Evolutionary conservation across 1,284 basidiomycete genomes (phyloP), one percentile per base, ranked within the genome.

Genomic region (Pseudozyma hubeiensis): DNA sequence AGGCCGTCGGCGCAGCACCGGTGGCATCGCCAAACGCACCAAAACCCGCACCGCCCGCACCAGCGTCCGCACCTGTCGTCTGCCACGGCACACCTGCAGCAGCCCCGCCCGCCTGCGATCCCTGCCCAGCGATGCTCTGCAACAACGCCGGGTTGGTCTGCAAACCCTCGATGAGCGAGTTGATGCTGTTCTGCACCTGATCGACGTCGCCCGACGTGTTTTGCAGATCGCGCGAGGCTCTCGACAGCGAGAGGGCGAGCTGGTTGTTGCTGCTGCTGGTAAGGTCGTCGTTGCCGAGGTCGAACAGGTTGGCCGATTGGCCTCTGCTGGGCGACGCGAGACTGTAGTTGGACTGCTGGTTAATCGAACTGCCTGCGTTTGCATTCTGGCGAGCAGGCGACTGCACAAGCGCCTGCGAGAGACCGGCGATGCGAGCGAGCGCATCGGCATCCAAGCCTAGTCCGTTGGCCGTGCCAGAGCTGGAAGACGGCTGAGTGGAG

Each of bases 151-250:
- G 70, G 39, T 79, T 90, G 40, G 92, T 85, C 2, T 91, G 91
- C 60, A 92, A 87, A 55, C 88, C 88, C 77, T 90, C 87, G 47
- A 93, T 91, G 40, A 94, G 87, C 11, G 88, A 88, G 64, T 92
- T 89, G 68, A 94, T 90, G 70, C 89, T 90, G 39, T 86, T 87
- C 75, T 92, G 90, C 55, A 94, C 85, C 45, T 89, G 88, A 66
- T 91, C 89, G 31, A 93, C 91, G 61, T 93, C 91, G 47, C 87
- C 87, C 55, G 90, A 89, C 49, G 93, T 90, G 62, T 90, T 90
- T 30, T 88, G 81, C 0, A 91, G 87, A 51, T 88, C 70, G n/a
- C 64, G 55, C 16, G 67, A 33, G 5, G 63, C 60, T 11, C 72
- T 48, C 8, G 67, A 54, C 45, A 75, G 40, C 3, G 64, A 70